phyloP scores from a whole-genome alignment of 148 eudicot genomes.

The Rhododendron simsii region DNA sequence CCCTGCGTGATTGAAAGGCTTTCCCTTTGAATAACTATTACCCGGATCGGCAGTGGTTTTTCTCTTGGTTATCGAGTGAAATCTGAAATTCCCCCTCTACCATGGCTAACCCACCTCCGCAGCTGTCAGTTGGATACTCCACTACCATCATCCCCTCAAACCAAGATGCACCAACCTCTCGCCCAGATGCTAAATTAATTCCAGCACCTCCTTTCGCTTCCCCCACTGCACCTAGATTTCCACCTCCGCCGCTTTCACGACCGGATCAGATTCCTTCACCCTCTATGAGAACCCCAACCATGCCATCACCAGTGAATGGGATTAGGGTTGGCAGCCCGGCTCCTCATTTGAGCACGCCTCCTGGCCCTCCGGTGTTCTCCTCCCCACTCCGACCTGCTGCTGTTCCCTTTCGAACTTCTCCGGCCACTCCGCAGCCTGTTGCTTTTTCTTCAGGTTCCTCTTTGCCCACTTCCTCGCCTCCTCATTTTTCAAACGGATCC shows the following conservation, averaged over 20 bases:
- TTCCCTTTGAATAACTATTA: neutral
- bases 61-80: constrained; percentile 1
- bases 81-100: neutral
- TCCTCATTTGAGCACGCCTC: constrained; percentile 84
- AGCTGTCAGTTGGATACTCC: constrained; percentile 21
- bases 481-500: constrained; percentile 46
- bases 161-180: constrained; percentile 11
- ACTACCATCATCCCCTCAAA: constrained; percentile 21
- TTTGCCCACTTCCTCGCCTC: constrained; percentile 67
- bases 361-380: constrained; percentile 84
- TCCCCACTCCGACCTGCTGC: constrained; percentile 90
- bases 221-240: constrained; percentile 29
- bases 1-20: neutral
- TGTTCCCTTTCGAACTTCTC: constrained; percentile 84
- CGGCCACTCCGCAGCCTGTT: constrained; percentile 85
- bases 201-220: constrained; percentile 32
- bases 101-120: constrained; percentile 34
- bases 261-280: constrained; percentile 42
- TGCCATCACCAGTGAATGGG: constrained; percentile 32
- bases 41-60: neutral
- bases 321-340: constrained; percentile 34
- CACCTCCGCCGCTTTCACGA: constrained; percentile 36
- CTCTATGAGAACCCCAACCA: constrained; percentile 27
- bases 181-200: constrained; percentile 21
- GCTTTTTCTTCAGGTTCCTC: constrained; percentile 49